These are phyloP conservation scores for Ophiostoma angusticollis DNA, from an alignment of 2,329 filamentous ascomycete species.

Conservation along the genomic window DNA sequence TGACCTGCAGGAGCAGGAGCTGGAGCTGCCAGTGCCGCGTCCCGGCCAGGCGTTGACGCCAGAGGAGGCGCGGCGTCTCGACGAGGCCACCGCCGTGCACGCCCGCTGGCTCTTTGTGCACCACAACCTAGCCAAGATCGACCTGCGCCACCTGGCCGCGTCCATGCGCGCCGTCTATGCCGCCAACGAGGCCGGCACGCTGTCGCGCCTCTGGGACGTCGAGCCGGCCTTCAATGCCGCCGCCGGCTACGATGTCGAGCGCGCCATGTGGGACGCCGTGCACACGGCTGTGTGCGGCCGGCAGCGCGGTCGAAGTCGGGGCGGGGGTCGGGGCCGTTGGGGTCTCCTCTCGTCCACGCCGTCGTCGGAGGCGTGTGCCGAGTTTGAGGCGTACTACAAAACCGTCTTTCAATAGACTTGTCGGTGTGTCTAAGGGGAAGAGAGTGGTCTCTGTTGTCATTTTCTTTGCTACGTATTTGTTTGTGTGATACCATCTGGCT, in stretches of 20 bases:
- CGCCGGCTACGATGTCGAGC: slow-evolving; percentile 23
- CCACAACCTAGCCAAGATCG: slow-evolving; percentile 25
- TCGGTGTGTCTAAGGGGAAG: no score
- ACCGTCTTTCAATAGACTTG: no score
- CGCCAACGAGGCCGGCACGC: slow-evolving; percentile 14
- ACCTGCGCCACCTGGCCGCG: slow-evolving; percentile 18
- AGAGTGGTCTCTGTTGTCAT: no score
- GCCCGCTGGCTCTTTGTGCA: slow-evolving; percentile 23
- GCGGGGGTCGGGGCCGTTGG: no score
- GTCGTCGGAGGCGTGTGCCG: slow-evolving; percentile 17
- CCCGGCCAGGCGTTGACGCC: background rate
- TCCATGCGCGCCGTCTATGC: slow-evolving; percentile 13
- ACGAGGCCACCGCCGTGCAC: background rate
- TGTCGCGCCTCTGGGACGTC: slow-evolving; percentile 20
- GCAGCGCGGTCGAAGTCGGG: no score
- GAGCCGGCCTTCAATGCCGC: slow-evolving; percentile 15
- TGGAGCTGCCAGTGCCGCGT: slow-evolving; percentile 1
- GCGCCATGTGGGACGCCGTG: slow-evolving; percentile 21
- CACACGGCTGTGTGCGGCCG: slow-evolving; percentile 20
- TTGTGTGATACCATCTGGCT: no score
- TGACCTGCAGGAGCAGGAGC: background rate
- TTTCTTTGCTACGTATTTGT: no score
- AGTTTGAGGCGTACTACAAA: no score
- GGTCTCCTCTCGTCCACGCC: no score
- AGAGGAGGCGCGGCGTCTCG: slow-evolving; percentile 5